Evolutionary conservation across 805 yeast genomes (phyloP), one percentile per base, ranked within the genome.

Genomic region (Kluyveromyces dobzhanskii): DNA sequence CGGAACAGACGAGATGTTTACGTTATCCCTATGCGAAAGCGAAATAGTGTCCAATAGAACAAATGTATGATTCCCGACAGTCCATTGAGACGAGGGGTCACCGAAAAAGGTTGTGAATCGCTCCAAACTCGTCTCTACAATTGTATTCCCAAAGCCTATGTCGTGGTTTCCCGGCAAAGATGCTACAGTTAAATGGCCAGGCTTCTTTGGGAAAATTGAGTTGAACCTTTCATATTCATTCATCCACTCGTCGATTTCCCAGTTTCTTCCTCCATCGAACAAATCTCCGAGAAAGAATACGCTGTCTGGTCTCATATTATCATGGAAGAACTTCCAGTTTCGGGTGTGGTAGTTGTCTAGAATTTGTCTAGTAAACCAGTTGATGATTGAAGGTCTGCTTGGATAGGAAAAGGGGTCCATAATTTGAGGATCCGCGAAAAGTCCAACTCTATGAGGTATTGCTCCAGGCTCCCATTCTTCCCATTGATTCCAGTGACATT

Each of bases 121-220:
- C 26, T 73, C 61, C 32, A 73, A 61, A 17, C 80, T 76, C 1
- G 67, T 59, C 18, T 70, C 67, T 13, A 76, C 67, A 12, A 92
- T 76, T 0, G 78, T 76, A 43, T 78, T 75, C 21, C 92, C 95
- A 62, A 82, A 90, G 0, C 99, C 99, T 46, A 94, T 85, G 56
- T 92, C 99, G 57, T 92, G 99, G 56, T 92, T 92, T 1, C 98
- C 99, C 0, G 96, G 95, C 24, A 73, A 49, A n/a, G 69, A 63
- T 66, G 65, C 57, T 14, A 67, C 48, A 2, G 70, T 65, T 31
- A 57, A 55, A 37, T 73, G 64, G 39, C 67, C 61, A n/a, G 70
- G 63, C 40, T 68, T 68, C 43, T 66, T 63, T 5, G 82, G 80
- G 58, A 84, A 90, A 3, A 92, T 73, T 1, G 57, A 45, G 46